Conservation (phyloP, 2,329 filamentous ascomycete genomes). For the Bisporella sp. region DNA sequence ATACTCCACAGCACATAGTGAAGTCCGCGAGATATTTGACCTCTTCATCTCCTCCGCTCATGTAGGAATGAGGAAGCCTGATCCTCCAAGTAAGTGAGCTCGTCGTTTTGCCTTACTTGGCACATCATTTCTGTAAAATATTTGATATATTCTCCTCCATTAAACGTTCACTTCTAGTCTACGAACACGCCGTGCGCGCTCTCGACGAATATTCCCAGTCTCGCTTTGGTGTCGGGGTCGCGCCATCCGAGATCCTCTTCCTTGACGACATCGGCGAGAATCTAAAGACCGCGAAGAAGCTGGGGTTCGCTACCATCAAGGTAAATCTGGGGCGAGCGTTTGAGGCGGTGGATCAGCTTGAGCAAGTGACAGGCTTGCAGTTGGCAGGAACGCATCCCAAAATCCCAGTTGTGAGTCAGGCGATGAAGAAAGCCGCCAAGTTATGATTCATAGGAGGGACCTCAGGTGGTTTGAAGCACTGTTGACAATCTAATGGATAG, state of each 20-base stretch:
- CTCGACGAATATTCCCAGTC: constrained; percentile 49
- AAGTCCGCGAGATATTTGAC: constrained; percentile 67
- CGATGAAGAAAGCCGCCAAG: constrained; percentile 3
- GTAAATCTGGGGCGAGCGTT: constrained; percentile 71
- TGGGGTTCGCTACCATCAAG: constrained; percentile 79
- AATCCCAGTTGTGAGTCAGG: constrained; percentile 11
- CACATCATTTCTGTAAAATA: too few relatives aligned
- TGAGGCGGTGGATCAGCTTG: constrained; percentile 77
- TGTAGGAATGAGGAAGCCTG: constrained; percentile 81
- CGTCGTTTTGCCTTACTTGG: too few relatives aligned
- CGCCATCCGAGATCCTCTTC: constrained; percentile 69
- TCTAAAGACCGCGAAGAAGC: constrained; percentile 66
- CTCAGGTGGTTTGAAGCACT: too few relatives aligned
- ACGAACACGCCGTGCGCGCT: constrained; percentile 61
- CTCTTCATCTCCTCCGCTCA: constrained; percentile 84
- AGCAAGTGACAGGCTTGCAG: constrained; percentile 62
- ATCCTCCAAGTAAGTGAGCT: constrained; percentile 45
- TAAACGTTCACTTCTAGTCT: constrained; percentile 38
- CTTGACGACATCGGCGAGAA: constrained; percentile 88
- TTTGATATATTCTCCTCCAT: too few relatives aligned
- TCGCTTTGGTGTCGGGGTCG: constrained; percentile 38
- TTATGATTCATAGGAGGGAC: not conserved
- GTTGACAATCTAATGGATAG: too few relatives aligned
- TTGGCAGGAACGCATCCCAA: constrained; percentile 33
- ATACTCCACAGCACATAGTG: constrained; percentile 51